phyloP scores from a whole-genome alignment of 2,329 filamentous ascomycete genomes.

The Aschersonia sp. region DNA sequence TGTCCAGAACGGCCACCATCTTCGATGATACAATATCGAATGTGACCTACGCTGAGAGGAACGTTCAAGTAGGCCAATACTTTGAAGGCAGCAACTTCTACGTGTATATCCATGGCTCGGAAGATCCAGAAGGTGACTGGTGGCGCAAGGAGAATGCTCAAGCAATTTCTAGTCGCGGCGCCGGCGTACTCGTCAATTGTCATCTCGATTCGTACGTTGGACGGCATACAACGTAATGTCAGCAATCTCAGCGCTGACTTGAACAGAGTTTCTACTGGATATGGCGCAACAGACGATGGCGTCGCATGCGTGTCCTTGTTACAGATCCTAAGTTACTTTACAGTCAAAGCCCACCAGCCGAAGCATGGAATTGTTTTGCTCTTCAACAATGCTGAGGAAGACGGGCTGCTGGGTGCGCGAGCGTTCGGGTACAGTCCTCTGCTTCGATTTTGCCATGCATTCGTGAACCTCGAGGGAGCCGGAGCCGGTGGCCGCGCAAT shows the following conservation, averaged over 20 bases:
- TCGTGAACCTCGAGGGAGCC: constrained; percentile 89
- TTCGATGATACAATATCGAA: constrained; percentile 74
- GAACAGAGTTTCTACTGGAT: constrained; percentile 74
- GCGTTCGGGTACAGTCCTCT: constrained; percentile 77
- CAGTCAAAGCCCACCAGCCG: constrained; percentile 54
- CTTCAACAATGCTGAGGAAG: constrained; percentile 93
- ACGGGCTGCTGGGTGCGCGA: constrained; percentile 74
- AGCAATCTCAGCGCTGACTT: neutral
- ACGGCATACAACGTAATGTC: neutral
- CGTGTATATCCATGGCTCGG: constrained; percentile 73
- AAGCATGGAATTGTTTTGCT: constrained; percentile 70
- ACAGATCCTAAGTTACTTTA: constrained; percentile 80
- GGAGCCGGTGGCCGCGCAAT: constrained; percentile 81
- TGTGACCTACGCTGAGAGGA: constrained; percentile 40
- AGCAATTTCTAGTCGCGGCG: constrained; percentile 39
- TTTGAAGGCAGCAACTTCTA: constrained; percentile 90
- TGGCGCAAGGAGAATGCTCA: constrained; percentile 38
- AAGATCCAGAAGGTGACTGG: constrained; percentile 61
- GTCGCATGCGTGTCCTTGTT: constrained; percentile 77
- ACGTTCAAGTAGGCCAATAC: constrained; percentile 42
- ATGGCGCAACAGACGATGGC: constrained; percentile 87
- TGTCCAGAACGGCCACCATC: constrained; percentile 36
- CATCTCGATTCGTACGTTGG: constrained; percentile 62
- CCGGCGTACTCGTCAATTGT: constrained; percentile 82
- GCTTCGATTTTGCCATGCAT: constrained; percentile 67